Base-by-base conservation (phyloP, 106 monocot species). In the Dendrobium officinale region DNA sequence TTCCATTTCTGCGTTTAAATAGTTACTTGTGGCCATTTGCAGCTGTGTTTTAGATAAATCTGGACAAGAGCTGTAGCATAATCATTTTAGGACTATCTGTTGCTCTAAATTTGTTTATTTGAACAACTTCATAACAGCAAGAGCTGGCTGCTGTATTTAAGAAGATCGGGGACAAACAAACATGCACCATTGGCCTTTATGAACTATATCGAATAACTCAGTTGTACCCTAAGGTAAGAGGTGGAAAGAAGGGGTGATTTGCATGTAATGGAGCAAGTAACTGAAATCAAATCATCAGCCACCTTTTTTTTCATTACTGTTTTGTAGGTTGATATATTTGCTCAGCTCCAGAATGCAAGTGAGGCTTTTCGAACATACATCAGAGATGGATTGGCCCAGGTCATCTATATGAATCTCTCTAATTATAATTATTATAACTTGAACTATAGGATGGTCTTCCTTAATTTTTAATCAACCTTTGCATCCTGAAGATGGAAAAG, bases 151-250 rank as follows among this genome's bases (percentile, higher is more conserved):
- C 99, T 4, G 90, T 99, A 0, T 99, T 99, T 84, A 99, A 99
- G 86, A 99, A 99, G 87, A 99, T 99, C 66, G 99, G 99, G 18
- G 99, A 99, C 78, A 99, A 99, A 73, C 99, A 99, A 58, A 99
- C 99, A 15, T 99, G 93, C 77, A 90, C 95, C 0, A 95, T 99
- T 85, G 99, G 99, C 54, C 85, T 99, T 2, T 93, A 91, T 80
- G 99, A 99, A 83, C 91, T 99, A 4, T 95, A 99, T 73, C 85
- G 92, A 22, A 99, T 99, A 42, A 99, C 99, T 48, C 92, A 95
- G 78, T 83, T 99, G 5, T 99, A 95, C 75, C 99, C 99, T 8
- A 91, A 99, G 95, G 99, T 99, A 83, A 82, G 51, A 44, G 24
- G 42, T 51, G 10, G 51, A 51, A 51, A 13, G 51, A 51, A 51